Base-by-base conservation (phyloP, 2,329 filamentous ascomycete genomes). In the Byssochlamys sp. region DNA sequence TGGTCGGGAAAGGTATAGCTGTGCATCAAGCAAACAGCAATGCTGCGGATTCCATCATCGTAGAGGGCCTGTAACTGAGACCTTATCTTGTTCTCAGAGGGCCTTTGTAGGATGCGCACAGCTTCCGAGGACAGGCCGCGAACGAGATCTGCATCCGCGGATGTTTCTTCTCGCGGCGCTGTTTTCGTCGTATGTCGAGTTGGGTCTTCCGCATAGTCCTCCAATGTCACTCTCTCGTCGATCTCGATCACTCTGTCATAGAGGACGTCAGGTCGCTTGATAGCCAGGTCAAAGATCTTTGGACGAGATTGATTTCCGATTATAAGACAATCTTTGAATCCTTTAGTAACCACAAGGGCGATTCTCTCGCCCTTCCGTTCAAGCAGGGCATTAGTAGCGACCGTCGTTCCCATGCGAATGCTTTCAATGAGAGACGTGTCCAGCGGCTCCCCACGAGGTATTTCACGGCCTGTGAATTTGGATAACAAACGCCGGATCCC, bases 371-470 rank as follows among this genome's bases (percentile, higher is more conserved):
- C 91, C 73, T 96, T 96, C 58, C 91, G 80, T 73, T 96, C 91
- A 1, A 96, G 80, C 57, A 96, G 75, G 0, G 91, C 91, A 71
- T 96, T 96, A 0, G 91, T 96, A 9, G 91, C 91, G 11, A 96
- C 91, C 0, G 91, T 96, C 1, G 91, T 96, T 51, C 91, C 91
- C 91, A 96, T 96, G 53, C 91, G 87, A 70, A 96, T 96, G 57
- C 88, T 91, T 65, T 94, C 89, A 65, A 96, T 95, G 67, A 85
- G 77, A 19, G 85, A 83, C 0, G 91, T 96, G 71, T 96, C 90
- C 7, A 96, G 77, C 0, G 88, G 78, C 69, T 91, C 79, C 27
- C 90, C 90, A 53, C 91, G 85, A 2, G 89, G 89, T 51, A 95
- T 91, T 3, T 92, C 86, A 58, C 81, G 80, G 56, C 81, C 80